phyloP scores from a whole-genome alignment of 768 basidiomycete genomes.

The Leucocoprinus leucothites region DNA sequence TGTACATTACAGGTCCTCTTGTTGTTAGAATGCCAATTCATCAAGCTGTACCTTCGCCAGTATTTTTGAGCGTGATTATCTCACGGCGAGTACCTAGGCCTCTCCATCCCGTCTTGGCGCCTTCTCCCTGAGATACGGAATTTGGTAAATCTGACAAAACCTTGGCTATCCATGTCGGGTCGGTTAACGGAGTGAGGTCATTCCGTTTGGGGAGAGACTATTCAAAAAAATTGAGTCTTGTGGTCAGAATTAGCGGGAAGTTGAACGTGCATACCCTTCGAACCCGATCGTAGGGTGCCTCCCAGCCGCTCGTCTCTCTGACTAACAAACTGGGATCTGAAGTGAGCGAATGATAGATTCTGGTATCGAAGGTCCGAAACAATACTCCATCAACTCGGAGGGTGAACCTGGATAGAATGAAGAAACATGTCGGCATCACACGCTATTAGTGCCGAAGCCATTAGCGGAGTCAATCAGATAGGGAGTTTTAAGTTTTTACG shows the following conservation, averaged over 20 bases:
- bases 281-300: constrained; percentile 81
- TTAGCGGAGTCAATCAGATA: not conserved
- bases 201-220: constrained; percentile 69
- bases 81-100: constrained; percentile 69
- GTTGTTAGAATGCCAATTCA: not conserved
- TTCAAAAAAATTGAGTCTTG: not conserved
- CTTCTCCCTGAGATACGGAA: constrained; percentile 53
- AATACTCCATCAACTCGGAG: constrained; percentile 93
- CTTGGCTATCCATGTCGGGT: constrained; percentile 79
- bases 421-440: constrained; percentile 95
- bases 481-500: not conserved
- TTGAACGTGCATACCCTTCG: constrained; percentile 53
- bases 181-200: constrained; percentile 87
- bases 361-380: constrained; percentile 85
- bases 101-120: constrained; percentile 81
- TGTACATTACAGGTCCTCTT: constrained; percentile 9
- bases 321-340: constrained; percentile 61
- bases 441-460: constrained; percentile 47
- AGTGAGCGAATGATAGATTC: constrained; percentile 83
- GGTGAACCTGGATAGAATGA: constrained; percentile 88
- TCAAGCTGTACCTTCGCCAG: not conserved
- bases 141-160: constrained; percentile 61
- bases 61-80: constrained; percentile 35
- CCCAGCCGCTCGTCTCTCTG: constrained; percentile 86
- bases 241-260: constrained; percentile 4